A percentile compares a stretch with the other conserved stretches of the same genome.
Conservation (phyloP, 176 grass and related monocot genomes). For the Hsuehochloa calcarea region DNA sequence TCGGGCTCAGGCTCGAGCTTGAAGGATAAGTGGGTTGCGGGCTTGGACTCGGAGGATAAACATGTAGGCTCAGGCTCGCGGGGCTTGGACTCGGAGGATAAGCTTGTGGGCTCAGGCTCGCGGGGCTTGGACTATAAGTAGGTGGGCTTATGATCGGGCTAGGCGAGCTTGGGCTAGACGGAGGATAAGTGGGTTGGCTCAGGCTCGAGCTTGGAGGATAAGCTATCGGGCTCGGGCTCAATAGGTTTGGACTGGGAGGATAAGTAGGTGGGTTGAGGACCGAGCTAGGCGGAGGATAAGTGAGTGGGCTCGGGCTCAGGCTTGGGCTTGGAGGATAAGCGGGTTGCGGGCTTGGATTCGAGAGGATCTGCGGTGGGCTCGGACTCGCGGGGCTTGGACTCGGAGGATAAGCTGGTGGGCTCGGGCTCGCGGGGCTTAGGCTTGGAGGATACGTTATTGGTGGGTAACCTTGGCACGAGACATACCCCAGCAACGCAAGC, state of each 20-base stretch:
- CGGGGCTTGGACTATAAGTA: neutral
- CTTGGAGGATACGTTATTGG: neutral
- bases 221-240: too few species aligned
- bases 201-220: neutral
- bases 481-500: slow-evolving; percentile 14
- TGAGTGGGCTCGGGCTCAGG: fast-evolving
- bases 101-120: neutral
- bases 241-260: neutral
- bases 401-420: neutral
- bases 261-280: neutral
- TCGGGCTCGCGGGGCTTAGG: neutral
- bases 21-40: neutral
- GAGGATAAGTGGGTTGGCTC: neutral
- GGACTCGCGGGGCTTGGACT: neutral
- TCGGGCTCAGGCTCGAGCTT: neutral
- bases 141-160: too few species aligned
- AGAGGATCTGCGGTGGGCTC: neutral
- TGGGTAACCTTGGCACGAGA: slow-evolving; percentile 1
- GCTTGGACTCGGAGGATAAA: neutral
- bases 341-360: neutral
- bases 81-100: neutral
- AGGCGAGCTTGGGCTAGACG: too few species aligned
- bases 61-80: neutral
- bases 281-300: neutral
- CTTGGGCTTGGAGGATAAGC: neutral